Evolutionary conservation across 2,329 filamentous ascomycete species (phyloP).

Genomic region (Pseudogymnoascus sp.): DNA sequence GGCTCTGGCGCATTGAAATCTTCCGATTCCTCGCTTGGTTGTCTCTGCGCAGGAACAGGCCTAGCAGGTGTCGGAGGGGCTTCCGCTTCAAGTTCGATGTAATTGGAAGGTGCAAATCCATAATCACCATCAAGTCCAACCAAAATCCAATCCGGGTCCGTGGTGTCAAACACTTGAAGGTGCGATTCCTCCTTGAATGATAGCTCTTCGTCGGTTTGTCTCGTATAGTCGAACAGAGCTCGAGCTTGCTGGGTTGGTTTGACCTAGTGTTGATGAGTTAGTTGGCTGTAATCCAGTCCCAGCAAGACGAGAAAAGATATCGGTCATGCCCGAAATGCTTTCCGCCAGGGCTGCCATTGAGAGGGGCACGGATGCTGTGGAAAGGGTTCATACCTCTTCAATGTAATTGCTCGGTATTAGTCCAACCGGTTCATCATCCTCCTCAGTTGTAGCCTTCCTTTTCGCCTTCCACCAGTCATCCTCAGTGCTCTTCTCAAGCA

Average conservation of each 20-base stretch:
- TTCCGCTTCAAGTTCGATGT: constrained; percentile 61
- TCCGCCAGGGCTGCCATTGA: constrained; percentile 5
- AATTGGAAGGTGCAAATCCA: constrained; percentile 93
- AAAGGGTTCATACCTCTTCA: constrained; percentile 58
- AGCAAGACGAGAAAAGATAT: not conserved
- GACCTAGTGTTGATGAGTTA: constrained; percentile 40
- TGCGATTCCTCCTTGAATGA: constrained; percentile 86
- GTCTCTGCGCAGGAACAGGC: constrained; percentile 12
- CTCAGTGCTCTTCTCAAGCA: constrained; percentile 60
- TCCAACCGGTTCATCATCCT: constrained; percentile 30
- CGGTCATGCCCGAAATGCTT: not conserved
- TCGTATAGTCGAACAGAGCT: constrained; percentile 95
- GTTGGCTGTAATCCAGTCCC: not conserved
- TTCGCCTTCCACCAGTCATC: constrained; percentile 73
- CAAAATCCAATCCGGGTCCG: constrained; percentile 94
- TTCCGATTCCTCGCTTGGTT: not conserved
- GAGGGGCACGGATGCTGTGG: not conserved
- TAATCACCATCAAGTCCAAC: constrained; percentile 78
- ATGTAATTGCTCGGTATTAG: constrained; percentile 88
- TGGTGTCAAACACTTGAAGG: constrained; percentile 78
- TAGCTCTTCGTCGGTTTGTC: constrained; percentile 95
- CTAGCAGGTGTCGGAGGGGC: constrained; percentile 20
- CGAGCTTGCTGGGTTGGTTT: constrained; percentile 62
- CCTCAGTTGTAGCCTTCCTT: constrained; percentile 34
- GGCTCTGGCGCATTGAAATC: constrained; percentile 5